Conservation (phyloP, 2,329 filamentous ascomycete species). For the Periconia sp. region DNA sequence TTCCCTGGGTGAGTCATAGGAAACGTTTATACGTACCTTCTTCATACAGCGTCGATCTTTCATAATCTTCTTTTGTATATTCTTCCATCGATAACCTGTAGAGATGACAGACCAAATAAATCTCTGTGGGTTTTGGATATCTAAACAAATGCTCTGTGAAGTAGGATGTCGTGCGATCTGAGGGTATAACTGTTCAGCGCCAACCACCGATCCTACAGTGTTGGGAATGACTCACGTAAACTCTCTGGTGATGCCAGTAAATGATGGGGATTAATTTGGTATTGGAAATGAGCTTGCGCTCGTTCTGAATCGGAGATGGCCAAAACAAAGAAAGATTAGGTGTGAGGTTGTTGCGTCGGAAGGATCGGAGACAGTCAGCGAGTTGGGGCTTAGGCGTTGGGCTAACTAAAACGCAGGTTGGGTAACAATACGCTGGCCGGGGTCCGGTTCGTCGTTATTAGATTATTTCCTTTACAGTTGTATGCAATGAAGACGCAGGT, state of each 20-base stretch:
- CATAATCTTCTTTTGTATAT: not conserved
- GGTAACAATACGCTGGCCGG: not conserved
- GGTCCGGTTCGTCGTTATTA: not conserved
- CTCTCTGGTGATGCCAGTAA: not conserved
- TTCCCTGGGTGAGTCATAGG: not conserved
- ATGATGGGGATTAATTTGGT: not conserved
- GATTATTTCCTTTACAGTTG: not conserved
- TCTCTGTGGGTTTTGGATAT: too few species aligned
- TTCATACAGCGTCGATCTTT: not conserved
- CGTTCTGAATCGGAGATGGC: not conserved
- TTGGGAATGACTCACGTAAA: not conserved
- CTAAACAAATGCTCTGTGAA: not conserved
- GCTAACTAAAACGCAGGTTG: not conserved
- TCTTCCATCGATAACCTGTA: not conserved
- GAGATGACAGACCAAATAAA: too few species aligned
- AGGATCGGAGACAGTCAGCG: not conserved
- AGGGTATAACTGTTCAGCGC: too few species aligned
- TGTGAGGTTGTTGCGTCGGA: not conserved
- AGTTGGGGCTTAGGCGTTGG: not conserved
- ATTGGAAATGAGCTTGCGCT: not conserved
- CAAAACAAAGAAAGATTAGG: not conserved
- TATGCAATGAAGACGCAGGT: not conserved
- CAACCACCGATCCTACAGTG: too few species aligned
- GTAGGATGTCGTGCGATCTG: too few species aligned
- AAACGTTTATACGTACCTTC: not conserved